Evolutionary conservation across 352 stramenopile genomes (phyloP).

Genomic region (Pythium rishiriense): DNA sequence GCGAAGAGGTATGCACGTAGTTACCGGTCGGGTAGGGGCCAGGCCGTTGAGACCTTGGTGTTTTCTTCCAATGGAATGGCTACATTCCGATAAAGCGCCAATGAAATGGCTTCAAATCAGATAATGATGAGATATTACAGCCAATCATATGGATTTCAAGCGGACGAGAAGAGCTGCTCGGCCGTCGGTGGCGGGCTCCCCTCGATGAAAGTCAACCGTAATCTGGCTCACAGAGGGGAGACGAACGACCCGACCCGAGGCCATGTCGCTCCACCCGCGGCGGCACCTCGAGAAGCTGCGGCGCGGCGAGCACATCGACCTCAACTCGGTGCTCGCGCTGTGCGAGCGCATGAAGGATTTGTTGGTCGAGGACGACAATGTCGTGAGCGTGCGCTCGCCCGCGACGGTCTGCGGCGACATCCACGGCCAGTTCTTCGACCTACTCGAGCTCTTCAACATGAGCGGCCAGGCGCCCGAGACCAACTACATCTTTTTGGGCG

Average conservation of each 20-base stretch:
- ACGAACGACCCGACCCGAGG: neutral
- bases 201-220: neutral
- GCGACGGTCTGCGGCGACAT: conserved; percentile 91
- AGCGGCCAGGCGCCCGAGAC: conserved; percentile 83
- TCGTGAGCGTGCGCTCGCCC: conserved; percentile 80
- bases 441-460: conserved; percentile 89
- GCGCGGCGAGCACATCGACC: conserved; percentile 82
- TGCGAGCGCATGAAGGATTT: conserved; percentile 91
- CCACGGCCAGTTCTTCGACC: conserved; percentile 89
- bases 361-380: conserved; percentile 80
- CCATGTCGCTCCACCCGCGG: conserved; percentile 29
- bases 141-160: conserved; percentile 11
- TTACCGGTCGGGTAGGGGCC: neutral
- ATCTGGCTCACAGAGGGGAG: neutral
- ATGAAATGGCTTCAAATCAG: neutral
- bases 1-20: conserved; percentile 2
- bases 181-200: neutral
- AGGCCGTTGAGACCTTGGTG: too few species aligned
- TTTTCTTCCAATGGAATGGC: conserved; percentile 11
- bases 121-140: conserved; percentile 5
- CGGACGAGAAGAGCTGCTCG: neutral
- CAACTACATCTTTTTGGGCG: conserved; percentile 91
- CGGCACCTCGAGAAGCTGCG: conserved; percentile 65
- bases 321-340: conserved; percentile 86
- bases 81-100: conserved; percentile 4